Base-by-base conservation (phyloP, 345 rosid species). In the Carallia pectinifolia region DNA sequence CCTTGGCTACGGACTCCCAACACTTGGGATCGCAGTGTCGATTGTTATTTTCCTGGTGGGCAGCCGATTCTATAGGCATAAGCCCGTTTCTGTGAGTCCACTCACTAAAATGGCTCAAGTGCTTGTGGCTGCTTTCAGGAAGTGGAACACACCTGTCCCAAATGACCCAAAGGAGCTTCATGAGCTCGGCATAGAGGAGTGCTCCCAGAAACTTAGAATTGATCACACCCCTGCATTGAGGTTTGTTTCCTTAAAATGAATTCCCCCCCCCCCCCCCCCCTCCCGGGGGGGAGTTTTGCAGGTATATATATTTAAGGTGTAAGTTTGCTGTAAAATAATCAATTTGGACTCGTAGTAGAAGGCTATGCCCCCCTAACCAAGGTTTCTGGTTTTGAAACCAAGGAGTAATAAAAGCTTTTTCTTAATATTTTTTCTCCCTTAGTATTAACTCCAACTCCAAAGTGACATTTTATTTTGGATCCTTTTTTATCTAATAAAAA, bases 1-100 rank as follows among this genome's bases (percentile, higher is more conserved):
- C 18, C 56, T 83, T 48, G 89, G 91, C 5, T 89, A 86, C 62
- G 85, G 75, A n/a, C 71, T 89, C 23, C 88, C 88, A 7, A 81
- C 91, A 3, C 6, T 73, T 6, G 87, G 85, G 4, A 79, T 86
- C 1, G 67, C 80, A 0, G 30, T 82, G 38, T 80, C 88, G 0
- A 69, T 86, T 5, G 1, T 70, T 55, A 71, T 87, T 7, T 89
- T 89, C 69, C n/a, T 85, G 33, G 38, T 78, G 47, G 91, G 89
- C 16, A 77, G 82, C 4, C 82, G 77, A 2, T 75, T 80, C 38
- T 89, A 84, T 30, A 71, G 91, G 74, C 94, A 89, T 69, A 89
- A 84, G 65, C 53, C 73, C 38, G 75, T 83, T 54, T 31, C 74
- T 3, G 89, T 88, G 6, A 84, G 88, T 60, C 89, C 89, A 10